These are phyloP conservation scores for Rhodomyrtus tomentosa DNA, from an alignment of 345 rosid species.

Conservation along the genomic window DNA sequence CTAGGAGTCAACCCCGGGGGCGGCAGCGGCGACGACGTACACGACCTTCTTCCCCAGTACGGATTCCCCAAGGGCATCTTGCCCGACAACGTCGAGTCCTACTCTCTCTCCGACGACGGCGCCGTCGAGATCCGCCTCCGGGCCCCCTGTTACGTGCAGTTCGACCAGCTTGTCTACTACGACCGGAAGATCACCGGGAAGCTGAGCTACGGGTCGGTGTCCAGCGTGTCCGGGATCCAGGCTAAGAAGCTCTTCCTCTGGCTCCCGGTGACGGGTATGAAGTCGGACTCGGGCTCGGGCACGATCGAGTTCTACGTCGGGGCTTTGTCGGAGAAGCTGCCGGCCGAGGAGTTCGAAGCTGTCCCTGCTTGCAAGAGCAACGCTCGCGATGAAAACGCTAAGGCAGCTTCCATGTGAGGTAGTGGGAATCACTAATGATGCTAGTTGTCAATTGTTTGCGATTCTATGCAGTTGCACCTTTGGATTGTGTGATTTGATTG, in stretches of 20 bases:
- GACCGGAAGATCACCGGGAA: slow-evolving; percentile 41
- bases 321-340: slow-evolving; percentile 46
- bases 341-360: slow-evolving; percentile 40
- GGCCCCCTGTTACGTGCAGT: slow-evolving; percentile 42
- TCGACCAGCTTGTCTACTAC: slow-evolving; percentile 45
- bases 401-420: slow-evolving; percentile 19
- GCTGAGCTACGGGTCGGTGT: slow-evolving; percentile 47
- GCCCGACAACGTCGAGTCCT: slow-evolving; percentile 50
- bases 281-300: slow-evolving; percentile 21
- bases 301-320: slow-evolving; percentile 70
- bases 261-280: slow-evolving; percentile 54
- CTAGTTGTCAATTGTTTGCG: neutral
- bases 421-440: neutral
- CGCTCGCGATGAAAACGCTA: neutral
- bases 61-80: slow-evolving; percentile 69
- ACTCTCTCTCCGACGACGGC: slow-evolving; percentile 37
- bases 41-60: slow-evolving; percentile 52
- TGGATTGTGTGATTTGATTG: neutral
- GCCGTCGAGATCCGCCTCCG: slow-evolving; percentile 35
- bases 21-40: slow-evolving; percentile 23
- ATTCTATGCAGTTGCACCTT: neutral
- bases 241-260: slow-evolving; percentile 60
- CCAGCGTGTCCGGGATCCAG: slow-evolving; percentile 45
- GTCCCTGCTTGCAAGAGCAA: slow-evolving; percentile 45
- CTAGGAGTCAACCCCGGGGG: neutral